Percentiles rank a stretch among this genome's conserved stretches.
These are phyloP conservation scores for Aegilops umbellulata DNA, from an alignment of 176 grass and related monocot genomes.

Conservation along the genomic window DNA sequence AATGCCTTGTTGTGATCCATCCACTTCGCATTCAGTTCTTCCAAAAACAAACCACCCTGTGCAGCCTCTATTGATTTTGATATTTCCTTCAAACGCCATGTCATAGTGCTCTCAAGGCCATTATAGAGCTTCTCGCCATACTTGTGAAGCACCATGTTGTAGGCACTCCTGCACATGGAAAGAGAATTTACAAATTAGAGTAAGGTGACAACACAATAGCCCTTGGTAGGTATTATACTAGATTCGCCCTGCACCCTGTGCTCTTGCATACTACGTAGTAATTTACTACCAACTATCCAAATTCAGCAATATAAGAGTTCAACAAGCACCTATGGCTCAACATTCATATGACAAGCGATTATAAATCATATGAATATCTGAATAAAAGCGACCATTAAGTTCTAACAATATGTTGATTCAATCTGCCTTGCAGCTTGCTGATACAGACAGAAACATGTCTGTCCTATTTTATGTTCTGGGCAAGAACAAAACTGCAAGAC, in stretches of 20 bases:
- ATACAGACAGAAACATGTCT: slow-evolving; percentile 73
- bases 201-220: background rate
- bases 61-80: slow-evolving; percentile 71
- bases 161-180: slow-evolving; percentile 67
- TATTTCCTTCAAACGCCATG: slow-evolving; percentile 73
- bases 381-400: background rate
- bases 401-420: slow-evolving; percentile 9
- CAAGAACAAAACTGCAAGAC: slow-evolving; percentile 61
- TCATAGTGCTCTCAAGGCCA: slow-evolving; percentile 71
- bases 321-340: background rate
- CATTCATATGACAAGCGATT: slow-evolving; percentile 1
- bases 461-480: slow-evolving; percentile 68
- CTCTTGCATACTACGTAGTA: background rate
- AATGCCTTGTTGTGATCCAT: slow-evolving; percentile 90
- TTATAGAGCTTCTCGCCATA: slow-evolving; percentile 85
- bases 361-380: background rate
- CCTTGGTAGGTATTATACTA: background rate
- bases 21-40: slow-evolving; percentile 82
- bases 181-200: background rate
- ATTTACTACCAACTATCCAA: background rate
- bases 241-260: too few species aligned
- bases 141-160: slow-evolving; percentile 99
- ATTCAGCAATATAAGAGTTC: slow-evolving; percentile 10
- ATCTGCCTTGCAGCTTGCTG: background rate
- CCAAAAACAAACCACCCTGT: slow-evolving; percentile 85